These are phyloP conservation scores for Aureobasidium sp. DNA, from an alignment of 2,329 filamentous ascomycete species.

Conservation along the genomic window DNA sequence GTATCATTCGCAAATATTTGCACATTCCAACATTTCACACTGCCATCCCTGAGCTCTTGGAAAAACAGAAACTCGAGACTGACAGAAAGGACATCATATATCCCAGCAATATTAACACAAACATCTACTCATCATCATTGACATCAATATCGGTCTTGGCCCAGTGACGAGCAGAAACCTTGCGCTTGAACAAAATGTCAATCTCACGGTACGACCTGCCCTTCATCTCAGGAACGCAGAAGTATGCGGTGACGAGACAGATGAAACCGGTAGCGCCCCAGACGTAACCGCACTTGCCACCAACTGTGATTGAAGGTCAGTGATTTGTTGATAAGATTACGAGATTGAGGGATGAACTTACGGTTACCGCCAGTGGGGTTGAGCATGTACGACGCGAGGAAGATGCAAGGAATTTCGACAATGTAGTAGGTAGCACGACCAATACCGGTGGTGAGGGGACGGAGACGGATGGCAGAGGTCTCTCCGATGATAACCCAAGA, in stretches of 20 bases:
- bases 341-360: slow-evolving; percentile 11
- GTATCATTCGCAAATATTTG: neutral
- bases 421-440: slow-evolving; percentile 57
- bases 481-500: slow-evolving; percentile 61
- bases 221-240: slow-evolving; percentile 50
- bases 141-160: slow-evolving; percentile 49
- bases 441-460: slow-evolving; percentile 56
- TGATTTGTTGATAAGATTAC: neutral
- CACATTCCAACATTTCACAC: neutral
- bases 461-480: slow-evolving; percentile 55
- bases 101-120: too few relatives aligned
- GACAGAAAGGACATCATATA: neutral
- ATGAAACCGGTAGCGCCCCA: slow-evolving; percentile 50
- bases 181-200: slow-evolving; percentile 50
- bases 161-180: slow-evolving; percentile 46
- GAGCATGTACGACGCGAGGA: slow-evolving; percentile 52
- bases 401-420: slow-evolving; percentile 58
- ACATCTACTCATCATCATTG: slow-evolving; percentile 51
- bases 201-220: slow-evolving; percentile 51
- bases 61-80: neutral
- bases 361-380: slow-evolving; percentile 37
- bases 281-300: slow-evolving; percentile 50
- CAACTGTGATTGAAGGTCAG: slow-evolving; percentile 25
- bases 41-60: too few relatives aligned
- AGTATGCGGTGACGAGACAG: slow-evolving; percentile 41